Evolutionary conservation across 257 asterid genomes (phyloP).

Genomic region (Scutellaria barbata): DNA sequence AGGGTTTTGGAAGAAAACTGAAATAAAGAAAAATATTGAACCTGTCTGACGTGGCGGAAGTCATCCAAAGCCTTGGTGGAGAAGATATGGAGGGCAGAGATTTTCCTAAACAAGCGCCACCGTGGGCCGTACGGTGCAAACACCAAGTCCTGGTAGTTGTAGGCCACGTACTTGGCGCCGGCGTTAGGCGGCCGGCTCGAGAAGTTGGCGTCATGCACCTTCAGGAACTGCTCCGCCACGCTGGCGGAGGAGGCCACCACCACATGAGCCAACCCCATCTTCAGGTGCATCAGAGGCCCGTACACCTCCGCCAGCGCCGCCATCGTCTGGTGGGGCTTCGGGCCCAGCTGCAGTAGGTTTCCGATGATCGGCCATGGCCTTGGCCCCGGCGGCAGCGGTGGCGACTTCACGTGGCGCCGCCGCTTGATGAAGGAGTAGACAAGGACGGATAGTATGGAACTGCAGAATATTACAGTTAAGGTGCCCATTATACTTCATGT

Average conservation of each 20-base stretch:
- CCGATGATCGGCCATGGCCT: conserved; percentile 89
- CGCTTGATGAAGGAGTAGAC: conserved; percentile 28
- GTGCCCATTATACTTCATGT: background rate
- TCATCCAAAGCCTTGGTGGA: conserved; percentile 85
- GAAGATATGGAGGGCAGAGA: conserved; percentile 74
- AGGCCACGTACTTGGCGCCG: conserved; percentile 83
- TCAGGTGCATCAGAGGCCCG: conserved; percentile 84
- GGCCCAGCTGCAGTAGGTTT: conserved; percentile 73
- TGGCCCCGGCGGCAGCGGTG: conserved; percentile 85
- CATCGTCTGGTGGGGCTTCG: conserved; percentile 77
- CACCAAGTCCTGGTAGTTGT: conserved; percentile 82
- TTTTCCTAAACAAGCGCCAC: conserved; percentile 80
- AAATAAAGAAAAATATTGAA: background rate
- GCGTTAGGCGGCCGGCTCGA: conserved; percentile 85
- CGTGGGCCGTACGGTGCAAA: conserved; percentile 95
- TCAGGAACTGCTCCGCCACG: conserved; percentile 81
- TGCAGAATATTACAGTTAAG: conserved; percentile 24
- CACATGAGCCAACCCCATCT: conserved; percentile 74
- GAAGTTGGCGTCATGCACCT: conserved; percentile 73
- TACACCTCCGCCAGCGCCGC: conserved; percentile 69
- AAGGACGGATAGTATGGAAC: conserved; percentile 27
- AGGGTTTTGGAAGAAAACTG: too few relatives aligned
- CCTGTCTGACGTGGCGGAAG: conserved; percentile 75
- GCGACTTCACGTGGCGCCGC: conserved; percentile 20
- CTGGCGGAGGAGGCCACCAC: conserved; percentile 82